Conservation (phyloP, 371 early-diverging fungal genomes). For the Actinomucor elegans region DNA sequence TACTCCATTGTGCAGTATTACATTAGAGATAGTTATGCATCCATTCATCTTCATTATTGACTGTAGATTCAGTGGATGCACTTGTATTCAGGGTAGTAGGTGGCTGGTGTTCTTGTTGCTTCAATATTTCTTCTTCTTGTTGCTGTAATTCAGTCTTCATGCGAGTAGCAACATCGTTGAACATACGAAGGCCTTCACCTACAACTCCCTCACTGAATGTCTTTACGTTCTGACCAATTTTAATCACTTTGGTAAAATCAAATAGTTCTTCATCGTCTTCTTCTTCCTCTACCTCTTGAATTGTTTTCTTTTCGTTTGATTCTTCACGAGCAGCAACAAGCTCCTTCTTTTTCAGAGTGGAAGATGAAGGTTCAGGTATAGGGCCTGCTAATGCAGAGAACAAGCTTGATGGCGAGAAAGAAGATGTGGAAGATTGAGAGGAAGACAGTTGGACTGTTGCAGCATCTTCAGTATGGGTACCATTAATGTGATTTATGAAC, state of each 20-base stretch:
- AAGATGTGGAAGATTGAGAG: background rate
- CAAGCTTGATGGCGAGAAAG: constrained; percentile 34
- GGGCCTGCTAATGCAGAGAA: constrained; percentile 38
- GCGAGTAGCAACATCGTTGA: constrained; percentile 39
- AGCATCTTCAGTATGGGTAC: background rate
- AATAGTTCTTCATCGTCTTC: constrained; percentile 35
- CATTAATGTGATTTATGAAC: constrained; percentile 32
- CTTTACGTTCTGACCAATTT: constrained; percentile 39
- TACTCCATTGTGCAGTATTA: too few relatives aligned
- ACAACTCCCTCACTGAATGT: constrained; percentile 34
- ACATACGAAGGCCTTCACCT: constrained; percentile 37
- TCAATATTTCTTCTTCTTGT: too few relatives aligned
- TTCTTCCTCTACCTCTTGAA: constrained; percentile 16
- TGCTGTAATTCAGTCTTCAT: too few relatives aligned
- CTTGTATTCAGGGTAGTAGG: background rate
- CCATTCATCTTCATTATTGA: background rate
- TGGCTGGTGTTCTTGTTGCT: background rate
- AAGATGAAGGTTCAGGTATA: constrained; percentile 5
- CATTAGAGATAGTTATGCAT: constrained; percentile 2
- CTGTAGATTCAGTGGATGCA: background rate
- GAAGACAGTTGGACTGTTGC: background rate
- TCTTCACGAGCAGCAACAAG: too few relatives aligned
- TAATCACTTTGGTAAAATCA: constrained; percentile 42
- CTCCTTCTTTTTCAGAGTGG: background rate
- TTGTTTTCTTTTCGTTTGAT: background rate